These are phyloP conservation scores for Boeremia lycopersici DNA, from an alignment of 2,329 filamentous ascomycete genomes.

Conservation along the genomic window DNA sequence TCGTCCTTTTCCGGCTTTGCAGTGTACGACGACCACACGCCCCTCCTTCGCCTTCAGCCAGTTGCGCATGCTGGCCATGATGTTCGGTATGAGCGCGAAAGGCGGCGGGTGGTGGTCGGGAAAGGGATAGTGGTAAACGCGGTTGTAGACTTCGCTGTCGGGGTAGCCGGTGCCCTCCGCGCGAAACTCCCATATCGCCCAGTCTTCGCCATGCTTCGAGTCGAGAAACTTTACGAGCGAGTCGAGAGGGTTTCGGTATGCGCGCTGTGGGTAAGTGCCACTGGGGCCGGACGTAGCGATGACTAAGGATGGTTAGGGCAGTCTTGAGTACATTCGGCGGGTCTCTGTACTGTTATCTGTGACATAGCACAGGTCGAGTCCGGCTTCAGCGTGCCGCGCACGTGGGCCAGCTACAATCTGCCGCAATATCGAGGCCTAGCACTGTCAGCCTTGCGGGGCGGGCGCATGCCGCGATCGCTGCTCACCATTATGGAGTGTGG, in stretches of 20 bases:
- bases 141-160: conserved; percentile 82
- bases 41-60: conserved; percentile 67
- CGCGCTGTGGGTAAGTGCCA: conserved; percentile 85
- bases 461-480: background rate
- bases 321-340: background rate
- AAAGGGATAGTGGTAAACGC: conserved; percentile 92
- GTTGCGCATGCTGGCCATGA: conserved; percentile 90
- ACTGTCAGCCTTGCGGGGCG: conserved; percentile 3
- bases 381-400: conserved; percentile 81
- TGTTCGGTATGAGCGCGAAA: conserved; percentile 84
- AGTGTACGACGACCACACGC: conserved; percentile 89
- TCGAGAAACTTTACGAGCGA: conserved; percentile 88
- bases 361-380: conserved; percentile 94
- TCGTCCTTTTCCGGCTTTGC: conserved; percentile 94
- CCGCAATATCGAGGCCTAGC: conserved; percentile 66
- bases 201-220: conserved; percentile 75
- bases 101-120: conserved; percentile 97
- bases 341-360: conserved; percentile 71
- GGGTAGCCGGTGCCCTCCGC: conserved; percentile 96
- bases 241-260: conserved; percentile 92
- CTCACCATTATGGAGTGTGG: conserved; percentile 5
- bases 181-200: conserved; percentile 98
- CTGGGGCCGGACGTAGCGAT: conserved; percentile 84
- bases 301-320: conserved; percentile 55
- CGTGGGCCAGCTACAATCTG: conserved; percentile 91